phyloP scores from a whole-genome alignment of 805 yeast genomes.

The Candida nemodendra region DNA sequence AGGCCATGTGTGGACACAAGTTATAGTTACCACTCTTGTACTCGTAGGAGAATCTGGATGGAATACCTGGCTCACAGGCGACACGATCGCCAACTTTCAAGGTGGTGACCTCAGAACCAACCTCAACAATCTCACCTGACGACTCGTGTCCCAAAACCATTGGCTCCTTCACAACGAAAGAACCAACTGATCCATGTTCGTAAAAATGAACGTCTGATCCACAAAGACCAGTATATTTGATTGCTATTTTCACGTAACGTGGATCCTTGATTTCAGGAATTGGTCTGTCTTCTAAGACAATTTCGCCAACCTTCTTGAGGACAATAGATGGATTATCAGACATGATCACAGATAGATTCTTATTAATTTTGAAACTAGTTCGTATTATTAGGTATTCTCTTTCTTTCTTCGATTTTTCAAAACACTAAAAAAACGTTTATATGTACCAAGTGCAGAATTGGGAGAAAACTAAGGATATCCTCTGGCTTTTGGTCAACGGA shows the following conservation, averaged over 20 bases:
- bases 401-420: too few species aligned
- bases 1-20: slow-evolving; percentile 80
- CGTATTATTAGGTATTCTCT: too few species aligned
- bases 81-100: slow-evolving; percentile 81
- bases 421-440: too few species aligned
- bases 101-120: slow-evolving; percentile 62
- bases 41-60: slow-evolving; percentile 72
- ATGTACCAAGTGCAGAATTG: too few species aligned
- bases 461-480: too few species aligned
- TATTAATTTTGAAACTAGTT: too few species aligned
- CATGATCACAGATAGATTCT: too few species aligned
- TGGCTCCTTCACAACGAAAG: slow-evolving; percentile 68
- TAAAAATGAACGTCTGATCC: slow-evolving; percentile 87
- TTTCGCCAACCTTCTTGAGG: slow-evolving; percentile 59
- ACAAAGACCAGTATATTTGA: slow-evolving; percentile 84
- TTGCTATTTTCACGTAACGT: slow-evolving; percentile 67
- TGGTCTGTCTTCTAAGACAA: slow-evolving; percentile 65
- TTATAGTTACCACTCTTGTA: slow-evolving; percentile 80
- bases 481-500: too few species aligned
- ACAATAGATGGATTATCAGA: slow-evolving; percentile 53
- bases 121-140: slow-evolving; percentile 69
- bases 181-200: slow-evolving; percentile 75
- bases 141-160: slow-evolving; percentile 92
- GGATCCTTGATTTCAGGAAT: slow-evolving; percentile 62
- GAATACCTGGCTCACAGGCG: slow-evolving; percentile 89